Conservation (phyloP, 2,329 filamentous ascomycete species). For the Sclerotinia trifoliorum region DNA sequence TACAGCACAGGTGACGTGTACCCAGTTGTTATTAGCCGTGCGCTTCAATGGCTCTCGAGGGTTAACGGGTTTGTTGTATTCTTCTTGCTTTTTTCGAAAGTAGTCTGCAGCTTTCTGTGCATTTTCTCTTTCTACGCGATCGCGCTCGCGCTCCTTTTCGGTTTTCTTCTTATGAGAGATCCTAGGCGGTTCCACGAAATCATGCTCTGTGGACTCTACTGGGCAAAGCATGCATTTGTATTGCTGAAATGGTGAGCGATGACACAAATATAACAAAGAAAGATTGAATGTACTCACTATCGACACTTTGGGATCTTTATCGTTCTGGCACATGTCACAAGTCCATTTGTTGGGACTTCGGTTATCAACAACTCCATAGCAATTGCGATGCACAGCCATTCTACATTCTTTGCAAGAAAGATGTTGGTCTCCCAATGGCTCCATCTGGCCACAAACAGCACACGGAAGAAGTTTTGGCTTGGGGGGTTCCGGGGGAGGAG, state of each 20-base stretch:
- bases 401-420: slow-evolving; percentile 84
- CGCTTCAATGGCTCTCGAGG: slow-evolving; percentile 90
- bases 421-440: slow-evolving; percentile 68
- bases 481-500: slow-evolving; percentile 71
- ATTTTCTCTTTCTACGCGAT: slow-evolving; percentile 80
- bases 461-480: slow-evolving; percentile 79
- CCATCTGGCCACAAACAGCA: slow-evolving; percentile 75
- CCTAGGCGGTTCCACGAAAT: slow-evolving; percentile 81
- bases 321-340: slow-evolving; percentile 94
- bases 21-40: slow-evolving; percentile 97
- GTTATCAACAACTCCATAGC: slow-evolving; percentile 76
- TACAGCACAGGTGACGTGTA: slow-evolving; percentile 88
- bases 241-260: slow-evolving; percentile 50
- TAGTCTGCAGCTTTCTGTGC: slow-evolving; percentile 76
- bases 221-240: slow-evolving; percentile 95
- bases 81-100: slow-evolving; percentile 79
- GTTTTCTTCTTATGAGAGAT: slow-evolving; percentile 82
- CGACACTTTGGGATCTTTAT: slow-evolving; percentile 88
- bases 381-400: slow-evolving; percentile 85
- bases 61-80: slow-evolving; percentile 76
- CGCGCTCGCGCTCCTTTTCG: slow-evolving; percentile 87
- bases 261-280: slow-evolving; percentile 31
- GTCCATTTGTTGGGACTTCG: slow-evolving; percentile 78
- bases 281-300: slow-evolving; percentile 59
- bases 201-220: slow-evolving; percentile 74